Evolutionary conservation across 129 eudicot genomes (phyloP).

Genomic region (Flaveria ramosissima): DNA sequence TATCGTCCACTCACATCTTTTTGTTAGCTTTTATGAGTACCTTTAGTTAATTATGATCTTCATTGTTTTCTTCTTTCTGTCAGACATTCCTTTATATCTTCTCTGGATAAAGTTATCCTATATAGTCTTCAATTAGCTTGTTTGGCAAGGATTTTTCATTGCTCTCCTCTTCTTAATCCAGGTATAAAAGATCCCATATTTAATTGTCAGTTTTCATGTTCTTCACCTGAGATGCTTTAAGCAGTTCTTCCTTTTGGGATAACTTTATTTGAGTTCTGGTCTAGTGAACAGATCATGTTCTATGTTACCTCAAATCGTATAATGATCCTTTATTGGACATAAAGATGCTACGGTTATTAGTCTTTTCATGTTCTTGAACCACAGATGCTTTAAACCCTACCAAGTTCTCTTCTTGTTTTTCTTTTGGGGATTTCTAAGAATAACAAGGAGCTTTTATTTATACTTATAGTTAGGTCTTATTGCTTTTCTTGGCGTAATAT

Average conservation of each 20-base stretch:
- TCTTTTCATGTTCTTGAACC: slow-evolving; percentile 13
- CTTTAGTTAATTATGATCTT: slow-evolving; percentile 10
- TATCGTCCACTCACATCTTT: slow-evolving; percentile 16
- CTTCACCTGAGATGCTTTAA: slow-evolving; percentile 18
- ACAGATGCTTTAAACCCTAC: background rate
- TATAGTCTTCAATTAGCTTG: slow-evolving; percentile 19
- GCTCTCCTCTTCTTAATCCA: background rate
- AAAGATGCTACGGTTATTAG: background rate
- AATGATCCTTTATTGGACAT: slow-evolving; percentile 10
- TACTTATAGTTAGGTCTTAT: slow-evolving; percentile 18
- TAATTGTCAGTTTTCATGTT: background rate
- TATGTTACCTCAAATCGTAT: background rate
- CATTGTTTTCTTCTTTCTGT: slow-evolving; percentile 18
- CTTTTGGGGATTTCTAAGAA: background rate
- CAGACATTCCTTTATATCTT: slow-evolving; percentile 17
- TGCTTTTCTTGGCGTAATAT: slow-evolving; percentile 12
- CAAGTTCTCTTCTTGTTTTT: slow-evolving; percentile 9
- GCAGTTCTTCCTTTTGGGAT: slow-evolving; percentile 7
- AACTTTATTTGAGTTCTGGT: slow-evolving; percentile 15
- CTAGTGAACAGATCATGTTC: slow-evolving; percentile 13
- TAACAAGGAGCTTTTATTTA: slow-evolving; percentile 11
- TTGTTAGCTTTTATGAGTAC: slow-evolving; percentile 26
- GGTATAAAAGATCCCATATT: background rate
- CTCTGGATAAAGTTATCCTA: slow-evolving; percentile 5
- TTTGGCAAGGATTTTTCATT: slow-evolving; percentile 2